Evolutionary conservation across 1,139 yeast genomes (phyloP), one percentile per base, ranked within the genome.

Genomic region (Scheffersomyces insectosa): DNA sequence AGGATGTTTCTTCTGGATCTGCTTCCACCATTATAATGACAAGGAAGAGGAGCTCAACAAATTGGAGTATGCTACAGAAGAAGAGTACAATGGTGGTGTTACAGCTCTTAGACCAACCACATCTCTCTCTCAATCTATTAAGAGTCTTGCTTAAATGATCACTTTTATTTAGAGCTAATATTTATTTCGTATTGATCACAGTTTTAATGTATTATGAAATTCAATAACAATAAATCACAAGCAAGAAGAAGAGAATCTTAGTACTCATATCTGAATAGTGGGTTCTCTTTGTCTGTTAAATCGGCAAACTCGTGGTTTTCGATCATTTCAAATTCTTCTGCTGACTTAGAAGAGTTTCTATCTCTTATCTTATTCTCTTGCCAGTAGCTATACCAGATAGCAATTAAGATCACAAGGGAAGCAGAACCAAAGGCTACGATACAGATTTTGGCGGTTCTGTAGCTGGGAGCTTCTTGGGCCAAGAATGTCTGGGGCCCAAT

Each of bases 401-500:
- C 55, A 46, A 41, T 57, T 25, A 55, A 53, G 20, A 45, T 52
- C 28, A 51, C 56, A 44, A 55, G 47, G 5, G 65, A 66, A 5
- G 68, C 66, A 35, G 66, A 55, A 36, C 69, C 68, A 25, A 77
- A 67, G 6, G 72, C 76, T 12, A 78, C 59, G 55, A 80, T 62
- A 11, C 79, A 68, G 32, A 72, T 59, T 45, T 72, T 69, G 3
- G 82, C 86, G 3, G 77, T 70, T 2, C 57, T 52, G 52, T 80
- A 82, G 10, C 50, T 49, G 14, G 89, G 89, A 1, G 80, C 80
- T 52, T 82, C 79, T 5, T 52, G 50, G 0, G 66, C 66, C 48
- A 77, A 68, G 57, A 84, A 85, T 37, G 85, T 75, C 58, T 83
- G 89, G 3, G 93, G 90, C 4, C 91, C 91, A 39, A 82, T 70